Evolutionary conservation across 257 asterid genomes (phyloP), one percentile per base, ranked within the genome.

Genomic region (Solanum clarkiae): DNA sequence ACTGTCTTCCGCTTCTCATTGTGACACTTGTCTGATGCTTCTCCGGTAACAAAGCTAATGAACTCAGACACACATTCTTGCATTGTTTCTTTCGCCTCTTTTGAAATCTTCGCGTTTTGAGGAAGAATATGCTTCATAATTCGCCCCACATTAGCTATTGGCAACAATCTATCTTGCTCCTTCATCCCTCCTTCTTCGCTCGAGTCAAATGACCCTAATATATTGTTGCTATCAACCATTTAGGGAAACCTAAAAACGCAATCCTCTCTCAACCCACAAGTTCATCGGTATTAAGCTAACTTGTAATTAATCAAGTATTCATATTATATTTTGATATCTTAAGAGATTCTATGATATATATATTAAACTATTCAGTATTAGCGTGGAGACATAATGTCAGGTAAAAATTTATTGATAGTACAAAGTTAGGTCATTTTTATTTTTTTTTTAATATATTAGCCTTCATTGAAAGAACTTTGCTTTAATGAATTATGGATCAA

Each of bases 41-140:
- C 97, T 0, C 94, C 66, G 1, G 97, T 93, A 51, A 93, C 97
- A 40, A 93, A 93, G 49, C 94, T 88, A 24, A 93, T 90, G 91
- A 93, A 93, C 75, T 93, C 97, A 0, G 97, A 93, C 13, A 87
- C 97, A 14, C 95, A 93, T 84, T 93, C 95, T 70, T 93, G 95
- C 94, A 93, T 92, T 14, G 97, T 93, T 51, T 93, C 97, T 72
- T 93, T 93, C 40, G 94, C 93, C 70, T 93, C 97, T 79, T 92
- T 93, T 4, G 97, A 93, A 92, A 93, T 87, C 89, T 93, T 93
- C 0, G 95, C 95, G 22, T 92, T 92, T 40, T 86, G 84, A 8
- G 96, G 97, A 17, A 93, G 87, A 5, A 85, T 92, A 71, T 93
- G 94, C 88, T 92, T 93, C 97, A 93, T 93, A 68, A 93, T 93